Conservation (phyloP, 768 basidiomycete species). For the Pleurotus tuoliensis region DNA sequence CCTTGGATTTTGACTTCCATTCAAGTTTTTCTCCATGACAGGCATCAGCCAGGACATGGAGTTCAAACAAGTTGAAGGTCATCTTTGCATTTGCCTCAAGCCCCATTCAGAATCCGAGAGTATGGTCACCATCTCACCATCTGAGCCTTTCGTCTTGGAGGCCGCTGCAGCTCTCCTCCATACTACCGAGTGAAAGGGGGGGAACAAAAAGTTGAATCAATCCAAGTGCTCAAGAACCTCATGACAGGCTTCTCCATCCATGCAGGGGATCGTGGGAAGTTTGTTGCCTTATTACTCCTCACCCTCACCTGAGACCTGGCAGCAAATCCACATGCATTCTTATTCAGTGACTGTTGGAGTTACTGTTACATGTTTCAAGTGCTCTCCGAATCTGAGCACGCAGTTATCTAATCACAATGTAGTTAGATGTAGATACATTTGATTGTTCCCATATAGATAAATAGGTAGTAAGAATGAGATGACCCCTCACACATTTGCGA, state of each 20-base stretch:
- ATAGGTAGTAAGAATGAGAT: too few species aligned
- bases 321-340: too few species aligned
- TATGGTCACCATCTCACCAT: slow-evolving; percentile 10
- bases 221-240: slow-evolving; percentile 1
- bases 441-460: too few species aligned
- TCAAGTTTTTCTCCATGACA: slow-evolving; percentile 6
- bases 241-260: slow-evolving; percentile 4
- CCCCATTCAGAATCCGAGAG: slow-evolving; percentile 6
- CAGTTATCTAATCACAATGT: too few species aligned
- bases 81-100: slow-evolving; percentile 9
- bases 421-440: too few species aligned
- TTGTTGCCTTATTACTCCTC: slow-evolving; percentile 1
- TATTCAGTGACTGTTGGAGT: too few species aligned
- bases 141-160: slow-evolving; percentile 11
- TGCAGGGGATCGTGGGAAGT: slow-evolving; percentile 8
- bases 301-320: too few species aligned
- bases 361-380: too few species aligned
- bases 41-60: neutral
- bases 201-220: too few species aligned
- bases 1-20: slow-evolving; percentile 3
- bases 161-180: slow-evolving; percentile 16
- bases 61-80: slow-evolving; percentile 6
- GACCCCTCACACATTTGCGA: too few species aligned
- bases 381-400: too few species aligned
- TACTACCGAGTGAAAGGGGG: slow-evolving; percentile 11